phyloP scores from a whole-genome alignment of 805 yeast genomes.

The Nadsonia fulvescens region DNA sequence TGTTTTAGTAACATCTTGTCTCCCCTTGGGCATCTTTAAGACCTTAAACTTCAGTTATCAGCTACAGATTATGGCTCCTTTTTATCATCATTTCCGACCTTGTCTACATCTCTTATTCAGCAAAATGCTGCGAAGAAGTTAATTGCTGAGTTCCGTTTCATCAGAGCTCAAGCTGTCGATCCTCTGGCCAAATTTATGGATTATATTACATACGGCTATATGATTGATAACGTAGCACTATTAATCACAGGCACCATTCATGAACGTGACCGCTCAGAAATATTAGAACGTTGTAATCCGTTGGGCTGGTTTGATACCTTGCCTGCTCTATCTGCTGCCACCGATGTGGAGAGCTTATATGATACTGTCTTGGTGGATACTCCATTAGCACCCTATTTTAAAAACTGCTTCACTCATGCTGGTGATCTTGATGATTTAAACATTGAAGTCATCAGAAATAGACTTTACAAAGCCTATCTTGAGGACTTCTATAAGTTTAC shows the following conservation, averaged over 20 bases:
- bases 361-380: conserved; percentile 88
- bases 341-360: conserved; percentile 85
- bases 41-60: conserved; percentile 79
- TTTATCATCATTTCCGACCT: conserved; percentile 59
- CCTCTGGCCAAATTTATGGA: conserved; percentile 73
- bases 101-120: conserved; percentile 77
- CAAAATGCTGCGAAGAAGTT: conserved; percentile 57
- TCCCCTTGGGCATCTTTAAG: no score
- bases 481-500: conserved; percentile 70
- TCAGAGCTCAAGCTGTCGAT: conserved; percentile 69
- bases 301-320: conserved; percentile 97
- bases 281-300: conserved; percentile 84
- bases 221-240: conserved; percentile 93
- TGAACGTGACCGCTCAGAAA: conserved; percentile 78
- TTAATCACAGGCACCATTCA: conserved; percentile 96
- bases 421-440: conserved; percentile 89
- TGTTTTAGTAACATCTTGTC: no score
- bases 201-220: conserved; percentile 84
- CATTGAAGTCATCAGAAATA: conserved; percentile 86
- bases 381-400: conserved; percentile 92
- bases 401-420: conserved; percentile 62
- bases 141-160: conserved; percentile 68
- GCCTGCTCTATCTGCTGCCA: conserved; percentile 87
- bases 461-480: conserved; percentile 78
- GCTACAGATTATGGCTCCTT: conserved; percentile 94